phyloP scores from a whole-genome alignment of 78 protist genomes.

The Emiliania huxleyi region DNA sequence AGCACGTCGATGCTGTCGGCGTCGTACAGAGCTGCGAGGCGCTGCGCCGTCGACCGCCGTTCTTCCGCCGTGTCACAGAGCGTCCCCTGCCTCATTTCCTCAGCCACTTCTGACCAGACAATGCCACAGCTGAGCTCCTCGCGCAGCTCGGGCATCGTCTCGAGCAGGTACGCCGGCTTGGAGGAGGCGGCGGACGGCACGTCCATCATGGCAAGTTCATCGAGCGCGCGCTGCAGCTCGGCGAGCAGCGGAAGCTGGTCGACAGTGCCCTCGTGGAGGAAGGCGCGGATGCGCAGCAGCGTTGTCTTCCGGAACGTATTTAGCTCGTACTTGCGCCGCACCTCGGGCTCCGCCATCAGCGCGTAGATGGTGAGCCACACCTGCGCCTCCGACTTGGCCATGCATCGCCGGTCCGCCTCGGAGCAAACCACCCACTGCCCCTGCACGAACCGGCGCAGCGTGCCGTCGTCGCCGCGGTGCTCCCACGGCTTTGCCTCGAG shows the following conservation, averaged over 20 bases:
- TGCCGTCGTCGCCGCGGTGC: too few relatives aligned
- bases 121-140: not conserved
- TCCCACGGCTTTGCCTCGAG: not conserved
- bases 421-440: not conserved
- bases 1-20: not conserved
- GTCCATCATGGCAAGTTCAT: not conserved
- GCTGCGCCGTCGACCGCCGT: not conserved
- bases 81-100: not conserved
- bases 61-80: not conserved
- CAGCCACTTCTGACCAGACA: not conserved
- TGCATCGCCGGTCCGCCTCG: not conserved
- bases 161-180: not conserved
- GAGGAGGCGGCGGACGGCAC: not conserved
- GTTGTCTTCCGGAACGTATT: not conserved
- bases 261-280: not conserved
- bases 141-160: slow-evolving; percentile 8
- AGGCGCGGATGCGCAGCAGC: not conserved
- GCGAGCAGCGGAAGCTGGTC: slow-evolving; percentile 6
- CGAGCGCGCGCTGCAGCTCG: slow-evolving; percentile 18
- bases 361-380: not conserved
- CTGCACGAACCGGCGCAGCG: not conserved
- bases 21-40: not conserved
- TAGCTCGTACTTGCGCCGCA: not conserved
- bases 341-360: not conserved
- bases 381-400: slow-evolving; percentile 2